These are phyloP conservation scores for Salinomyces thailandicus DNA, from an alignment of 2,329 filamentous ascomycete genomes.

Conservation along the genomic window DNA sequence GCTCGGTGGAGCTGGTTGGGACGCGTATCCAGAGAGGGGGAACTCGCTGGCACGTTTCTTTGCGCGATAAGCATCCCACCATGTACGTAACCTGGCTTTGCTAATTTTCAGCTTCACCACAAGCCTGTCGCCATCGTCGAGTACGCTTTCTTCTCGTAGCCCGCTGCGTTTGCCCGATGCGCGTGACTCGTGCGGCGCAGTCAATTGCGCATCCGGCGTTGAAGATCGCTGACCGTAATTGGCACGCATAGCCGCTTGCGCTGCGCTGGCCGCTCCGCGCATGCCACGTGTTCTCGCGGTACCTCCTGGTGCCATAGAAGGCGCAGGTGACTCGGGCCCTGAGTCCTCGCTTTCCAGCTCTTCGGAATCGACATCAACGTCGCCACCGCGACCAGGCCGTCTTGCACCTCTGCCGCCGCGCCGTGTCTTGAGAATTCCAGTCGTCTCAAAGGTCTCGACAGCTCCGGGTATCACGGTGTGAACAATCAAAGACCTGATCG, in stretches of 20 bases:
- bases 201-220: slow-evolving; percentile 62
- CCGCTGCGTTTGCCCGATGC: slow-evolving; percentile 50
- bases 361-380: slow-evolving; percentile 65
- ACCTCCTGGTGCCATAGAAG: slow-evolving; percentile 42
- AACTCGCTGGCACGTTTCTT: slow-evolving; percentile 25
- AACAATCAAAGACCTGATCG: slow-evolving; percentile 82
- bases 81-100: slow-evolving; percentile 59
- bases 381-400: slow-evolving; percentile 49
- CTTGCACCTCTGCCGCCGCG: slow-evolving; percentile 32
- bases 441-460: slow-evolving; percentile 68
- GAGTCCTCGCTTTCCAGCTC: slow-evolving; percentile 90
- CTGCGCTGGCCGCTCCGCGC: slow-evolving; percentile 76
- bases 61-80: slow-evolving; percentile 35
- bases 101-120: slow-evolving; percentile 66
- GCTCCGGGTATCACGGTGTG: slow-evolving; percentile 87
- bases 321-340: slow-evolving; percentile 60
- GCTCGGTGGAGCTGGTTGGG: slow-evolving; percentile 15
- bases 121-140: slow-evolving; percentile 57
- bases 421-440: slow-evolving; percentile 65
- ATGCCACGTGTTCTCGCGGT: slow-evolving; percentile 81
- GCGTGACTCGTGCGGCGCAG: slow-evolving; percentile 64
- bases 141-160: slow-evolving; percentile 66
- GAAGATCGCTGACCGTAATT: slow-evolving; percentile 61
- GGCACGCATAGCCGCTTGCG: slow-evolving; percentile 73
- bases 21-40: slow-evolving; percentile 26